phyloP scores from a whole-genome alignment of 345 rosid species.

The Capsella bursapastoris region DNA sequence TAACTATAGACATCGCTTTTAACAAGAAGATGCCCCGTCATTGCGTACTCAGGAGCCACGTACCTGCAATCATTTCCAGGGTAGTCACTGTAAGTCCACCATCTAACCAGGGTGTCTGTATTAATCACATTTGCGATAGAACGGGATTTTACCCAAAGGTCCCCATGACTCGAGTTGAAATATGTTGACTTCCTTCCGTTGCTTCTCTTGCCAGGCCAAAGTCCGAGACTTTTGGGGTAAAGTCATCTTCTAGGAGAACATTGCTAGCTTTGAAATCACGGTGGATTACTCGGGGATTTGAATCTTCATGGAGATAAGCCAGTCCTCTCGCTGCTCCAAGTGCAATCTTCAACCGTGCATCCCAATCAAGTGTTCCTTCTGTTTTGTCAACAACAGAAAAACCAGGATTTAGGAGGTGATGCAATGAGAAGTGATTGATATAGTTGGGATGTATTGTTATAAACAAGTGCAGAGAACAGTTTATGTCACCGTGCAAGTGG shows the following conservation, averaged over 20 bases:
- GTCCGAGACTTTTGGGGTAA: constrained; percentile 97
- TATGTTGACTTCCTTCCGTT: constrained; percentile 96
- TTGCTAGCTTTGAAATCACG: constrained; percentile 99
- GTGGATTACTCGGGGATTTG: constrained; percentile 97
- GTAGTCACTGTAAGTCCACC: constrained; percentile 14
- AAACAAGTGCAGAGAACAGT: constrained; percentile 21
- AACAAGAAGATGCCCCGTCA: constrained; percentile 99
- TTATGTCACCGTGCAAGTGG: constrained; percentile 87
- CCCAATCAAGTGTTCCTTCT: constrained; percentile 94
- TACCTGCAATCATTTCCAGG: constrained; percentile 58
- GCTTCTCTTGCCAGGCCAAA: constrained; percentile 99
- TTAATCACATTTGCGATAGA: constrained; percentile 15
- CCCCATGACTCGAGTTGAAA: constrained; percentile 98
- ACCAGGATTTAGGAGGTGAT: constrained; percentile 33
- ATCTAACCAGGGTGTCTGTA: constrained; percentile 7
- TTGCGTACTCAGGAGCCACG: constrained; percentile 99
- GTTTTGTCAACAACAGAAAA: constrained; percentile 60
- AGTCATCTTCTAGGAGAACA: constrained; percentile 83
- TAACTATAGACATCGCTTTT: constrained; percentile 99
- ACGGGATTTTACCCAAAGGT: constrained; percentile 81
- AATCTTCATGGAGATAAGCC: constrained; percentile 99
- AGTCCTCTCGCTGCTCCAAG: constrained; percentile 99
- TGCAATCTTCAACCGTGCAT: constrained; percentile 91
- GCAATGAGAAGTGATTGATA: constrained; percentile 6
- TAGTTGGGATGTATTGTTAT: neutral